Evolutionary conservation across 2,329 filamentous ascomycete genomes (phyloP), one percentile per base, ranked within the genome.

Genomic region (Phaeosphaeria sp.): DNA sequence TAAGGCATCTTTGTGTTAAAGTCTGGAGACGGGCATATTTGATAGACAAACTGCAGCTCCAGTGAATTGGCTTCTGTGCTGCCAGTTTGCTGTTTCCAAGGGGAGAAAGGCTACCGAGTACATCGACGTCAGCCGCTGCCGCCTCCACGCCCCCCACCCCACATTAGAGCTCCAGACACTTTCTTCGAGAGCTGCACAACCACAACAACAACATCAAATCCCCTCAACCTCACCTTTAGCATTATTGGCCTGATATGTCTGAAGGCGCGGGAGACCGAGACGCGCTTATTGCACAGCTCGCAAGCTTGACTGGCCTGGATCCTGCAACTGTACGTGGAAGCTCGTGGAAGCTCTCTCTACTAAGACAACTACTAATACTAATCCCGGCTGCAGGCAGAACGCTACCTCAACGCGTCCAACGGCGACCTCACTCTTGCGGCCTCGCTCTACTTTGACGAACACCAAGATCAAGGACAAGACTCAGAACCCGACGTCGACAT

Each of bases 341-440:
- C 60, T 50, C 65, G 54, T 71, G 53, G 71, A 74, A 74, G 48
- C 55, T 47, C 30, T 36, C 30, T 36, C 13, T 36, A 11, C 13
- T 36, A 53, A 60, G 60, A 15, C n/a, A 2, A 21, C 41, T 43
- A 18, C 56, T 58, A 55, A 64, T 58, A 65, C 69, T 73, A 67
- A 76, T 64, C 44, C 55, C 20, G 4, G 41, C 46, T 43, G 46
- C 54, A 83, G 81, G 81, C 81, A 44, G 77, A 81, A 71, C 72
- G 74, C 48, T 77, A 77, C 56, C 75, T 83, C 52, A 70, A 68
- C 62, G 72, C 79, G 9, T 72, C 77, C 55, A 76, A 82, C 75
- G 81, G 81, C 69, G 75, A 82, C 58, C 71, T 83, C 43, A 77
- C 79, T 53, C 72, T 78, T 59, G 80, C 81, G 42, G 77, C 79